Evolutionary conservation across 2,329 filamentous ascomycete genomes (phyloP).

Genomic region (Penicillium sp.): DNA sequence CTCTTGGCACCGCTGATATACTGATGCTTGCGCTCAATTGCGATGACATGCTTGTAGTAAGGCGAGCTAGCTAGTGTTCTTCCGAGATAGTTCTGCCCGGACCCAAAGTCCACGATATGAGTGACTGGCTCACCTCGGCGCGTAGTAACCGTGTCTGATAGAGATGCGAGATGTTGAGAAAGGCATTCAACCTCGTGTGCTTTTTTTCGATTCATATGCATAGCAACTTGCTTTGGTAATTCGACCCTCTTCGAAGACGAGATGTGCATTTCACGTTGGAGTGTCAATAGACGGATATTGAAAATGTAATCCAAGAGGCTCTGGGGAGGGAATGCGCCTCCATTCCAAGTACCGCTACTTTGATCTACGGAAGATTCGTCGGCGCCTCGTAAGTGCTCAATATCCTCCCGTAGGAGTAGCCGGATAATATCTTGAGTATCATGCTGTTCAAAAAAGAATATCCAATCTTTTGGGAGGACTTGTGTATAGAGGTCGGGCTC

Average conservation of each 20-base stretch:
- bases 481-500: constrained; percentile 78
- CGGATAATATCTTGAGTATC: constrained; percentile 76
- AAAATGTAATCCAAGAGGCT: constrained; percentile 70
- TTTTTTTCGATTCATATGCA: constrained; percentile 99
- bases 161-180: constrained; percentile 72
- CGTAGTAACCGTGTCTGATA: constrained; percentile 57
- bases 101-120: constrained; percentile 93
- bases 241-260: constrained; percentile 33
- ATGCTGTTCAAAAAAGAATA: constrained; percentile 68
- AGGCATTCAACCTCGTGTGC: constrained; percentile 90
- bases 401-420: constrained; percentile 74
- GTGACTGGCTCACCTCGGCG: constrained; percentile 58
- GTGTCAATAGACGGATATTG: constrained; percentile 66
- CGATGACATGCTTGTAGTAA: constrained; percentile 83
- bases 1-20: constrained; percentile 83
- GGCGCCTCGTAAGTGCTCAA: constrained; percentile 48
- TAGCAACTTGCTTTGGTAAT: constrained; percentile 69
- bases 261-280: constrained; percentile 53
- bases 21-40: constrained; percentile 80
- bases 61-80: constrained; percentile 79
- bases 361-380: not conserved
- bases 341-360: constrained; percentile 41
- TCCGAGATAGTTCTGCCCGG: constrained; percentile 93
- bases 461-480: constrained; percentile 77
- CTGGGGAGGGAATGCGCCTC: constrained; percentile 46